phyloP scores from a whole-genome alignment of 306 rosid species.

The Begonia masoniana region DNA sequence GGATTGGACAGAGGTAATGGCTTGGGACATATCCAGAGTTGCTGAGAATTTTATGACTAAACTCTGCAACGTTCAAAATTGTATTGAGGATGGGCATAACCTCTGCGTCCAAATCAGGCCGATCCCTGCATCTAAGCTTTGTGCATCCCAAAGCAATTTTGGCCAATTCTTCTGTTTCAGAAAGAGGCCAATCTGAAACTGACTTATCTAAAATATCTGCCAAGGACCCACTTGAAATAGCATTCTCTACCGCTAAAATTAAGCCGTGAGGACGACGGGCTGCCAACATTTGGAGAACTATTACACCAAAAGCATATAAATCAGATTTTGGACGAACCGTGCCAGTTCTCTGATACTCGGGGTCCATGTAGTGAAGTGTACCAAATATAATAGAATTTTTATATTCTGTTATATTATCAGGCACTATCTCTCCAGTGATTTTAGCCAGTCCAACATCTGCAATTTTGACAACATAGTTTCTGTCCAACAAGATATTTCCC shows the following conservation, averaged over 20 bases:
- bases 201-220: constrained; percentile 52
- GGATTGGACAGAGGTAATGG: constrained; percentile 90
- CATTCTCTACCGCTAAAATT: constrained; percentile 42
- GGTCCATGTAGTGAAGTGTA: constrained; percentile 86
- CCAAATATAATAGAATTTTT: constrained; percentile 80
- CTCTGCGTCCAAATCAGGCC: constrained; percentile 89
- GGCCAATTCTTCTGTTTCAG: constrained; percentile 60
- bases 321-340: constrained; percentile 90
- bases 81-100: constrained; percentile 69
- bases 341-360: constrained; percentile 94
- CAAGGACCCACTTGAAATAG: constrained; percentile 42
- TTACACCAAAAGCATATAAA: constrained; percentile 70
- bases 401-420: constrained; percentile 80
- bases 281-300: constrained; percentile 65
- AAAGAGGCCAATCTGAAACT: constrained; percentile 70
- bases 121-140: constrained; percentile 82
- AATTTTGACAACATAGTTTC: constrained; percentile 71
- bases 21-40: constrained; percentile 30
- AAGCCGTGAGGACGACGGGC: constrained; percentile 56
- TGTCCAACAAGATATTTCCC: constrained; percentile 75
- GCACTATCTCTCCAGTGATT: constrained; percentile 50
- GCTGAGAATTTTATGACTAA: constrained; percentile 25
- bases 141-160: constrained; percentile 52
- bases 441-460: constrained; percentile 87
- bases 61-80: constrained; percentile 42